These are phyloP conservation scores for Vitis cinerea DNA, from an alignment of 164 flowering plant genomes.

Conservation along the genomic window DNA sequence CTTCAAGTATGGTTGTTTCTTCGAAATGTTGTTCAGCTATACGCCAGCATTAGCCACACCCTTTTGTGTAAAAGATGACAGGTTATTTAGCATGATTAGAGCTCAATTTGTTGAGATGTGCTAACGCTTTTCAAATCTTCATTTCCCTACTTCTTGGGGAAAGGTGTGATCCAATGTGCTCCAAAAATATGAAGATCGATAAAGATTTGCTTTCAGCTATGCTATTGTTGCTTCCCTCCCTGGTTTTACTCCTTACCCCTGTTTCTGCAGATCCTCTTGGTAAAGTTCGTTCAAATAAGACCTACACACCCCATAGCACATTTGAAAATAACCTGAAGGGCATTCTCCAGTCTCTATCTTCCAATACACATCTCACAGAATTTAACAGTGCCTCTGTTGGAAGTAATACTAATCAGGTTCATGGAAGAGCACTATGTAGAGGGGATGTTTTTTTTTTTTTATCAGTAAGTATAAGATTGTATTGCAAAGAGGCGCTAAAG, in stretches of 20 bases:
- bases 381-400: constrained; percentile 28
- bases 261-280: constrained; percentile 7
- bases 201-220: neutral
- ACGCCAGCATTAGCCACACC: too few relatives aligned
- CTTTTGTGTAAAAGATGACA: too few relatives aligned
- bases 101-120: too few relatives aligned
- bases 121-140: too few relatives aligned
- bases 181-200: neutral
- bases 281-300: neutral
- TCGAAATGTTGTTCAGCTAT: too few relatives aligned
- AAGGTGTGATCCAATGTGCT: neutral
- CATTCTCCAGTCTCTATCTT: constrained; percentile 24
- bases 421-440: constrained; percentile 33
- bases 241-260: neutral
- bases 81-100: too few relatives aligned
- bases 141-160: neutral
- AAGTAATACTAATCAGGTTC: constrained; percentile 12
- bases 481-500: too few relatives aligned
- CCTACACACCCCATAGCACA: constrained; percentile 9
- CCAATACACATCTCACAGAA: constrained; percentile 14
- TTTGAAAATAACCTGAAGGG: constrained; percentile 23
- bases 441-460: constrained; percentile 22
- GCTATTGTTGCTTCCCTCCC: neutral
- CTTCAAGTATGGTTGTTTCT: too few relatives aligned
- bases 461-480: too few relatives aligned